Evolutionary conservation across 345 rosid species (phyloP), one percentile per base, ranked within the genome.

Genomic region (Melaleuca alternifolia): DNA sequence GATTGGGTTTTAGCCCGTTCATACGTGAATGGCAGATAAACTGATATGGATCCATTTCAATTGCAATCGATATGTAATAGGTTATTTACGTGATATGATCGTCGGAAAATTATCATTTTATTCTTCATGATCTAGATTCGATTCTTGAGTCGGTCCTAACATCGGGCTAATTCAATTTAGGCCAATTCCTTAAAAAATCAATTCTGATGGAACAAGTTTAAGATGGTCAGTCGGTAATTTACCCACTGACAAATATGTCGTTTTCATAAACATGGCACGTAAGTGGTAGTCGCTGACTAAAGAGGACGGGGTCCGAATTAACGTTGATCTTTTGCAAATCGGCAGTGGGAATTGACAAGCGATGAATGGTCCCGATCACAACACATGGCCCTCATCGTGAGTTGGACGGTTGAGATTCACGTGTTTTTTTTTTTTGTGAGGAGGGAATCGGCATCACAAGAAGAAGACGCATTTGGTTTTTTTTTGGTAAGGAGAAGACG

Each of bases 91-190:
- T 61, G 41, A 2, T 61, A 61, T 13, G 16, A 61, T 28, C 6
- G 24, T 54, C 3, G 2, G 7, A 51, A 14, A 51, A 6, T 2
- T 14, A 15, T 13, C 5, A 6, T 15, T 51, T 20, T 5, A 15
- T 15, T 13, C n/a, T 10, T 28, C 2, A 14, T 0, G 0, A 3
- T 30, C 3, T n/a, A 6, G 0, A 6, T 7, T 9, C 21, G 33
- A 30, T 0, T 30, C 20, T 14, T 10, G 37, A 62, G 11, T 8
- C 5, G 5, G 4, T 11, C 75, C 0, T 23, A 61, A 41, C 41
- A 41, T 41, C 41, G 41, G 2, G 41, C 4, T 41, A 41, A 41
- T 41, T 41, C 41, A 4, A 41, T 41, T 41, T 4, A 41, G 41
- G 54, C 23, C 23, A 2, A 6, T 14, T 51, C 53, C 6, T 51